phyloP scores from a whole-genome alignment of 495 filamentous ascomycete species.

The Aspergillus haitiensis region DNA sequence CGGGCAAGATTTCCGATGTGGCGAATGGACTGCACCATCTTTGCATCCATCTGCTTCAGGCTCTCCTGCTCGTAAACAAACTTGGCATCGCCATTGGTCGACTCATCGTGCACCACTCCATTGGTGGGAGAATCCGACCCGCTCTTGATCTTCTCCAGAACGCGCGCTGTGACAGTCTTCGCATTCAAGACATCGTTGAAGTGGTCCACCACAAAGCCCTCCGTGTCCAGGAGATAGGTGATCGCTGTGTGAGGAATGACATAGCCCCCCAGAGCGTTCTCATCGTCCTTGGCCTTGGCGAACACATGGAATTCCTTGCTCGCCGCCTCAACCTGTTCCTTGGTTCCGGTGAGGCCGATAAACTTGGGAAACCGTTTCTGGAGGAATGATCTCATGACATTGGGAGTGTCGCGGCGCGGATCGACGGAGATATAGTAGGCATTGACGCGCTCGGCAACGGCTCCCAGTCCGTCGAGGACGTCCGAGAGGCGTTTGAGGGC shows the following conservation, averaged over 20 bases:
- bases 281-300: conserved; percentile 4
- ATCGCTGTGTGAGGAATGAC: conserved; percentile 8
- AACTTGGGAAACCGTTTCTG: not conserved
- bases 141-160: not conserved
- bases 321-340: conserved; percentile 5
- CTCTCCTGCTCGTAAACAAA: conserved; percentile 3
- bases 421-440: conserved; percentile 10
- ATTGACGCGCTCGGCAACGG: not conserved
- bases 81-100: not conserved
- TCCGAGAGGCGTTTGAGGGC: not conserved
- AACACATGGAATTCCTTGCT: conserved; percentile 10
- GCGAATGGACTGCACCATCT: conserved; percentile 2
- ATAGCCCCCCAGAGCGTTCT: not conserved
- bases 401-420: conserved; percentile 3
- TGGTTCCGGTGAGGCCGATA: conserved; percentile 4
- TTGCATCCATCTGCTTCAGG: not conserved
- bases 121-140: not conserved
- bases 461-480: not conserved
- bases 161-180: not conserved
- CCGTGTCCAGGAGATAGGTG: conserved; percentile 8
- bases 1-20: conserved; percentile 11
- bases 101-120: not conserved
- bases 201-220: conserved; percentile 6
- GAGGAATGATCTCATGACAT: conserved; percentile 5
- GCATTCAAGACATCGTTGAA: conserved; percentile 8